Percentiles rank a stretch among this genome's conserved stretches.
phyloP scores from a whole-genome alignment of 208 protist species.

The Leishmania guyanensis region DNA sequence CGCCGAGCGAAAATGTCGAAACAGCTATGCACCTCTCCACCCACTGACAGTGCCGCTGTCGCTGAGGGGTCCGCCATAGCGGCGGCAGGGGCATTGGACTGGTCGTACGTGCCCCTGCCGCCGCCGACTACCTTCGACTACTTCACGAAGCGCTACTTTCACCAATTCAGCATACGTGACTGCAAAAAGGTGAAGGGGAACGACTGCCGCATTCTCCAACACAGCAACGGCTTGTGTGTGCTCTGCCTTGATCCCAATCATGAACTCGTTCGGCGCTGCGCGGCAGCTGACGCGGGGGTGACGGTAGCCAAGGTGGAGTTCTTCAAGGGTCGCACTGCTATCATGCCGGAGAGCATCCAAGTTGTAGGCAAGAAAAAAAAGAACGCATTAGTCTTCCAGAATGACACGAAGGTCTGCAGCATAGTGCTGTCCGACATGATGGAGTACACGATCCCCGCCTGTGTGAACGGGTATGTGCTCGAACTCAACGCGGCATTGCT shows the following conservation, averaged over 20 bases:
- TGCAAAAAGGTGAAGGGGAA: constrained; percentile 70
- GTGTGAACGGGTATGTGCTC: constrained; percentile 80
- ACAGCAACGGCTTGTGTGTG: constrained; percentile 87
- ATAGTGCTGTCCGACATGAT: constrained; percentile 53
- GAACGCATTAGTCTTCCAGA: constrained; percentile 79
- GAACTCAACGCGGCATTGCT: constrained; percentile 74
- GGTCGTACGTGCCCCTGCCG: constrained; percentile 28
- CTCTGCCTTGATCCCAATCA: constrained; percentile 80
- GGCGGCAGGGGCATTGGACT: constrained; percentile 7
- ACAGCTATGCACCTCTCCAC: neutral
- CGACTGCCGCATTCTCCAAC: constrained; percentile 76
- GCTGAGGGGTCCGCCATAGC: neutral
- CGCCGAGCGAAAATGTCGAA: neutral
- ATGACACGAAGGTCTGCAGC: constrained; percentile 77
- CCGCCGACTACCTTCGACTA: constrained; percentile 70
- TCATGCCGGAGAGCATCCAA: constrained; percentile 50
- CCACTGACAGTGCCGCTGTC: neutral
- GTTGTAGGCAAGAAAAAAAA: constrained; percentile 87
- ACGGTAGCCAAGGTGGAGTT: constrained; percentile 27
- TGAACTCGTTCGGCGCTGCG: constrained; percentile 29
- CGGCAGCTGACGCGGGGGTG: neutral
- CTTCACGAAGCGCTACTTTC: constrained; percentile 80
- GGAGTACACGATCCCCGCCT: constrained; percentile 67
- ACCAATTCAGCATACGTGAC: constrained; percentile 71
- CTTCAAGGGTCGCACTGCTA: constrained; percentile 47